These are phyloP conservation scores for Fusarium nurragi DNA, from an alignment of 2,329 filamentous ascomycete species.

Conservation along the genomic window DNA sequence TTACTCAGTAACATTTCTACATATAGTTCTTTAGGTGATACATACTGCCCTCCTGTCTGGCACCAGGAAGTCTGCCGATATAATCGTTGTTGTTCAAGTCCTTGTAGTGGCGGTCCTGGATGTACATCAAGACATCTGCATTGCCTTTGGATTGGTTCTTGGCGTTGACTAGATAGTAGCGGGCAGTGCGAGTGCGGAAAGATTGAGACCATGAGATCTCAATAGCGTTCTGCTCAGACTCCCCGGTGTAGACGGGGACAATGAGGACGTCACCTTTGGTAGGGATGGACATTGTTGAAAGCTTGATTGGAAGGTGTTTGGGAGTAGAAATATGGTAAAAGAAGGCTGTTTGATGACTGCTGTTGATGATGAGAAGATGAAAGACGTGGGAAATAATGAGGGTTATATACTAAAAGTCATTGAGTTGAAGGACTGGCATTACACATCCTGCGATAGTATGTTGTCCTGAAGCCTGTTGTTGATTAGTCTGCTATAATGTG, in stretches of 20 bases:
- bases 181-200: constrained; percentile 19
- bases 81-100: constrained; percentile 4
- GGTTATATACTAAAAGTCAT: too few relatives aligned
- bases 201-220: constrained; percentile 30
- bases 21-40: background rate
- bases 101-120: constrained; percentile 32
- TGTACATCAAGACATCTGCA: constrained; percentile 20
- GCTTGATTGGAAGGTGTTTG: background rate
- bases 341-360: too few relatives aligned
- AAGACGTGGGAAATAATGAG: too few relatives aligned
- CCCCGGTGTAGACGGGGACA: constrained; percentile 14
- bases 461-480: too few relatives aligned
- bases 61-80: constrained; percentile 26
- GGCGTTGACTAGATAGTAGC: constrained; percentile 28
- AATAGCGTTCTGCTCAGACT: constrained; percentile 12
- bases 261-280: constrained; percentile 10
- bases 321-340: background rate
- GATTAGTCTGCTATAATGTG: too few relatives aligned
- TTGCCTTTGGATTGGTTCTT: constrained; percentile 27
- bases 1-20: background rate
- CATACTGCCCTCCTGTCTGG: constrained; percentile 21
- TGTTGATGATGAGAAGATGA: background rate
- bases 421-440: too few relatives aligned
- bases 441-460: too few relatives aligned
- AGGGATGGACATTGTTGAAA: constrained; percentile 20